Evolutionary conservation across 2,329 filamentous ascomycete species (phyloP), one percentile per base, ranked within the genome.

Genomic region (Xylaria sp.): DNA sequence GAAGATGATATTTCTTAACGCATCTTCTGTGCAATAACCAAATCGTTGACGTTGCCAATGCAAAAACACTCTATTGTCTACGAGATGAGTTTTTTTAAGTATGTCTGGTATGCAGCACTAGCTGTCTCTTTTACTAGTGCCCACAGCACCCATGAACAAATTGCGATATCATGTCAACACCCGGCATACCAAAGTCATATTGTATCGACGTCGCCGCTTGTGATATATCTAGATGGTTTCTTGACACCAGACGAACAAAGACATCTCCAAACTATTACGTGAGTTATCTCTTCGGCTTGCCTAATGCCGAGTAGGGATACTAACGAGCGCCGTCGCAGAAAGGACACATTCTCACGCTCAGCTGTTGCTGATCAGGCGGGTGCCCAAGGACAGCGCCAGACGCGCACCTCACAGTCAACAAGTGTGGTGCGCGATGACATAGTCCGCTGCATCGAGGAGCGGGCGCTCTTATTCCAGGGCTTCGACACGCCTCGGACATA

Each of bases 331-430:
- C 21, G 48, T 54, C 42, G 34, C 64, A 85, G 83, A 9, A 78
- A 79, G 62, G 78, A 81, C 55, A 81, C 79, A 1, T 86, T 86
- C 74, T 77, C 78, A 4, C 80, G 81, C 60, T 85, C 84, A 5
- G 80, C 80, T 53, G 77, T 83, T 14, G 79, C 81, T 19, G 80
- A 81, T 57, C 68, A 74, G 5, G 73, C 73, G 30, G 78, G 77
- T 57, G 74, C 75, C 55, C 73, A 79, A 56, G 77, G 78, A 30
- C 74, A 80, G 48, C 77, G 79, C 58, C 71, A 75, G 36, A 81
- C 81, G 32, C 83, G 82, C 62, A 83, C 80, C 0, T 85, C 83
- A 19, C 82, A 83, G 57, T 84, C 83, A 27, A 83, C 84, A 19
- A 81, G 79, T 64, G 76, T 83, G 11, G 76, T 77, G n/a, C 78